Base-by-base conservation (phyloP, 2,329 filamentous ascomycete genomes). In the Zalaria sp. region DNA sequence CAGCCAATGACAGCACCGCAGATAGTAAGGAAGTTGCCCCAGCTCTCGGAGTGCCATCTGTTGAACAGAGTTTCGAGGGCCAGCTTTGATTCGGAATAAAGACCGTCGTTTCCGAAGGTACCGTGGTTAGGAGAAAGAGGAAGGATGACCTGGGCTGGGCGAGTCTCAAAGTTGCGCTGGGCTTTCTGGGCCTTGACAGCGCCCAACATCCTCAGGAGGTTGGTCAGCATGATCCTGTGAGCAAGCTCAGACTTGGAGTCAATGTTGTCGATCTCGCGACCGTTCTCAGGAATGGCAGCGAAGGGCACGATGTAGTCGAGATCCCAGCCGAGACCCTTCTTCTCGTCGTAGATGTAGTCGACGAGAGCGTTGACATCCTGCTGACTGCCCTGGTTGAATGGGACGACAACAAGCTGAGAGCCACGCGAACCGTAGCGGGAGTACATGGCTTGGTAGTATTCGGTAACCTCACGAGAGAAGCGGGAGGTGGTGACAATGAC, bases 381-480 rank as follows among this genome's bases (percentile, higher is more conserved):
- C 68, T 95, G 93, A 70, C 89, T 96, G 49, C 89, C 91, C 63
- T 95, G 88, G 65, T 98, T 98, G 77, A 98, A 98, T 39, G 93
- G 91, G 42, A 96, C 93, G 42, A 98, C 91, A 34, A 98, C 86
- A 43, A 98, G 81, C 67, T 96, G 88, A 44, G 91, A 96, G 49
- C 91, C 91, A 50, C 86, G 83, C 46, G 86, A 85, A 56, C 91
- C 91, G 56, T 83, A 94, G 46, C 88, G 83, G 48, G 88, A 83
- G 64, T 98, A 98, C 83, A 98, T 96, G 43, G 86, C 80, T 66
- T 98, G 91, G 67, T 98, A 98, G 69, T 96, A 98, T 68, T 98
- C 91, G 4, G 91, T 98, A 43, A 98, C 91, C 62, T 95, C 83
- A 37, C 87, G 84, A 10, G 91, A 98, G 72, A 91, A 98, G 52